Evolutionary conservation across 345 rosid genomes (phyloP).

Genomic region (Lumnitzera littorea): DNA sequence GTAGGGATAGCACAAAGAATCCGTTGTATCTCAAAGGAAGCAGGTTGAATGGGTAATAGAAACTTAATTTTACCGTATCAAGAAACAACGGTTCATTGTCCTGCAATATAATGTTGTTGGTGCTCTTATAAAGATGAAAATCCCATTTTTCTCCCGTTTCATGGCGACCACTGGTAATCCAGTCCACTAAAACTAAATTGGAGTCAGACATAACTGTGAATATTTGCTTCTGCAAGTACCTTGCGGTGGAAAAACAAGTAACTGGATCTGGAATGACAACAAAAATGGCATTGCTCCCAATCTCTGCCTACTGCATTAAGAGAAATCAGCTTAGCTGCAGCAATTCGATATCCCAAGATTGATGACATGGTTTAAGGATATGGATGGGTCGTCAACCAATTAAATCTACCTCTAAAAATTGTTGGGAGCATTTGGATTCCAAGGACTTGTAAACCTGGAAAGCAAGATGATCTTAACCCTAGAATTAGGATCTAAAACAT

Average conservation of each 20-base stretch:
- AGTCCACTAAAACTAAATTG: slow-evolving; percentile 72
- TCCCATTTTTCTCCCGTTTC: slow-evolving; percentile 94
- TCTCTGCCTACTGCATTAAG: slow-evolving; percentile 60
- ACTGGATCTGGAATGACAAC: slow-evolving; percentile 88
- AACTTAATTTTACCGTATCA: slow-evolving; percentile 47
- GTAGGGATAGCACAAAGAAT: neutral
- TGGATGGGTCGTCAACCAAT: neutral
- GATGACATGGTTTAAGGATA: too few relatives aligned
- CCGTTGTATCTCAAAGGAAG: neutral
- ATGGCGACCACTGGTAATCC: slow-evolving; percentile 94
- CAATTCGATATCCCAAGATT: too few relatives aligned
- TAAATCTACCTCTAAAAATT: slow-evolving; percentile 52
- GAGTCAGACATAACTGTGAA: slow-evolving; percentile 62
- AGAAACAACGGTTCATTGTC: slow-evolving; percentile 62
- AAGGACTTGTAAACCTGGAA: slow-evolving; percentile 72
- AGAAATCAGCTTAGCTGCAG: neutral
- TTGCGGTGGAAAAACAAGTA: slow-evolving; percentile 84
- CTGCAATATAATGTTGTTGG: slow-evolving; percentile 54
- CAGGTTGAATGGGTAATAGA: neutral
- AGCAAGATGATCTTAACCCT: neutral
- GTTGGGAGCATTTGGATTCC: slow-evolving; percentile 64
- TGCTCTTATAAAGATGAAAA: slow-evolving; percentile 72
- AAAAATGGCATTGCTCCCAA: slow-evolving; percentile 59
- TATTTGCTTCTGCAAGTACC: slow-evolving; percentile 79
- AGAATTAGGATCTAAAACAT: neutral